phyloP scores from a whole-genome alignment of 805 yeast species.

The Clavispora fructus region DNA sequence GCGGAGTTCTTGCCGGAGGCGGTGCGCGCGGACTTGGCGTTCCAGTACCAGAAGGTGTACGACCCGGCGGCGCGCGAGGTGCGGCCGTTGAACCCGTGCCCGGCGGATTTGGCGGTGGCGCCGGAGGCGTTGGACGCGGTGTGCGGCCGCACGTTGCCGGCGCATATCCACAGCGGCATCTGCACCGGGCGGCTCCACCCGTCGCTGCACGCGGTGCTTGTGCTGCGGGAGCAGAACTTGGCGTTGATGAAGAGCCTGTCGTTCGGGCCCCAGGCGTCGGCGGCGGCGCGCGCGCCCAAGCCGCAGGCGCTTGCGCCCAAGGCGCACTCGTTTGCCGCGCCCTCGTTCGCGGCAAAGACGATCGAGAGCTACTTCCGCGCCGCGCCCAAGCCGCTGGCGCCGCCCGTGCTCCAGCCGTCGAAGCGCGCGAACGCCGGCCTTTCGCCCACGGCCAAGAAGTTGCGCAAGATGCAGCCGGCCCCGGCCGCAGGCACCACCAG shows the following conservation, averaged over 20 bases:
- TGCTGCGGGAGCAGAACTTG: constrained; percentile 43
- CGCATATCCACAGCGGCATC: constrained; percentile 46
- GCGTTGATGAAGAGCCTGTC: constrained; percentile 11
- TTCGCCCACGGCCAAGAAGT: constrained; percentile 16
- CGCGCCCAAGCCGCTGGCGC: neutral
- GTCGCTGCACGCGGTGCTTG: constrained; percentile 41
- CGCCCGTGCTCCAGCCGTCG: constrained; percentile 1
- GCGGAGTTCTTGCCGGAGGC: constrained; percentile 55
- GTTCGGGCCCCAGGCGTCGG: neutral
- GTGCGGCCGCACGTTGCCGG: constrained; percentile 42
- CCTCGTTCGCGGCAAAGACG: constrained; percentile 2
- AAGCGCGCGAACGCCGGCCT: constrained; percentile 4
- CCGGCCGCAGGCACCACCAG: constrained; percentile 2
- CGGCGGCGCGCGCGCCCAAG: neutral
- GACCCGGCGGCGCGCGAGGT: constrained; percentile 51
- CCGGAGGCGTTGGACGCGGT: constrained; percentile 39
- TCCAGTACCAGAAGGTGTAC: constrained; percentile 80
- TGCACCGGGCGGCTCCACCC: constrained; percentile 72
- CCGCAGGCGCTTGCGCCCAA: neutral
- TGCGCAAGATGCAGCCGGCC: neutral
- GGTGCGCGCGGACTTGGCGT: constrained; percentile 67
- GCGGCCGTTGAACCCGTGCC: constrained; percentile 56
- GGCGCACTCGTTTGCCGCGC: constrained; percentile 6
- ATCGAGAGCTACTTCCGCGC: constrained; percentile 12
- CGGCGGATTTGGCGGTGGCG: constrained; percentile 36